phyloP scores from a whole-genome alignment of 176 grass and related monocot species.

The Oryza rufipogon region DNA sequence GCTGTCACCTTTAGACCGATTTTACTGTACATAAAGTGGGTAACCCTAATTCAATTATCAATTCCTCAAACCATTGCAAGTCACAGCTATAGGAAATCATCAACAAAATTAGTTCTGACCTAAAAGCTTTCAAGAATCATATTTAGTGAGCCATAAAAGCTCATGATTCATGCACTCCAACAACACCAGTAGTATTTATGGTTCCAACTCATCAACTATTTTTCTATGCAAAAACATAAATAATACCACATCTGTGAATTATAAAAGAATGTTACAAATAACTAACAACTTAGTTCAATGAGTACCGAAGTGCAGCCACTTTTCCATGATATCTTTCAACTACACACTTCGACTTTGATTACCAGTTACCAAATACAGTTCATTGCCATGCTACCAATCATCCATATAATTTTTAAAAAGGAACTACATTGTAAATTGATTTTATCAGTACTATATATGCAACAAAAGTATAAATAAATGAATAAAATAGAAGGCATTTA shows the following conservation, averaged over 20 bases:
- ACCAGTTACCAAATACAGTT: not conserved
- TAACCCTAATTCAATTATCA: not conserved
- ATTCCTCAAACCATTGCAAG: not conserved
- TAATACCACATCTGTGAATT: not conserved
- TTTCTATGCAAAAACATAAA: not conserved
- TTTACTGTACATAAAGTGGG: not conserved
- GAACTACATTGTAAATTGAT: not conserved
- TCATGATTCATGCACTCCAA: not conserved
- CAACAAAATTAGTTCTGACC: not conserved
- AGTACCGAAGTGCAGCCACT: not conserved
- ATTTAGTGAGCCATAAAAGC: not conserved
- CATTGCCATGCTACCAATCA: not conserved
- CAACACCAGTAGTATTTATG: not conserved
- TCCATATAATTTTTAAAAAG: not conserved
- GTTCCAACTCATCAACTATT: slow-evolving; percentile 14
- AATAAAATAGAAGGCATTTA: not conserved
- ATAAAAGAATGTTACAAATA: not conserved
- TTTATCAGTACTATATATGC: not conserved
- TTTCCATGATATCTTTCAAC: not conserved
- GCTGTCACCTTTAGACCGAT: not conserved
- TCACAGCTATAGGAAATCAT: not conserved
- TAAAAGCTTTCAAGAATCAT: not conserved
- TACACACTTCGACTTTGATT: not conserved
- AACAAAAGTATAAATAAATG: slow-evolving; percentile 11
- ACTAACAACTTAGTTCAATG: no score